Percentiles rank a stretch among this genome's conserved stretches.
Evolutionary conservation across 495 filamentous ascomycete species (phyloP).

Genomic region (Penicillium goetzii): DNA sequence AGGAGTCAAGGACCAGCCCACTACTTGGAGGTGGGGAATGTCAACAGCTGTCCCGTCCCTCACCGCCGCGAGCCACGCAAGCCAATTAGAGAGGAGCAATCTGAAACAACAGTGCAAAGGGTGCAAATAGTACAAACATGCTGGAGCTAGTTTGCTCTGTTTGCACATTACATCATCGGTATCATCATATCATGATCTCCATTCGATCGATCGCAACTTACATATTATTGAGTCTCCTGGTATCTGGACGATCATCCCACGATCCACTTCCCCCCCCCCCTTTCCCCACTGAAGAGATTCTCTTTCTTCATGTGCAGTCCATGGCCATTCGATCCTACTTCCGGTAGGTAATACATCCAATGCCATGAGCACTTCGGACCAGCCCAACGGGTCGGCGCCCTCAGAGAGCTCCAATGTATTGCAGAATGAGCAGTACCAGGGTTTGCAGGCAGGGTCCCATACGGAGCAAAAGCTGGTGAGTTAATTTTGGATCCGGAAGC

Average conservation of each 20-base stretch:
- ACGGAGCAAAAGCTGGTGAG: conserved; percentile 60
- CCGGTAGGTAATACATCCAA: conserved; percentile 17
- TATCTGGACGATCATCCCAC: conserved; percentile 17
- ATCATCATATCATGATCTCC: conserved; percentile 18
- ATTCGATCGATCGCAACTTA: conserved; percentile 16
- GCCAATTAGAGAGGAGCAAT: conserved; percentile 14
- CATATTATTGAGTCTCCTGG: conserved; percentile 9
- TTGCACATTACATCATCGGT: conserved; percentile 37
- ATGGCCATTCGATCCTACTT: not conserved
- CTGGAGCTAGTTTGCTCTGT: conserved; percentile 5
- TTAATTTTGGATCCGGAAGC: not conserved
- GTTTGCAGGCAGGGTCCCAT: conserved; percentile 51
- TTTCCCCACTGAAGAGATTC: conserved; percentile 5
- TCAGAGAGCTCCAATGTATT: conserved; percentile 25
- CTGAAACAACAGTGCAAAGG: conserved; percentile 18
- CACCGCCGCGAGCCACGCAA: conserved; percentile 31
- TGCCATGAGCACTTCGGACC: conserved; percentile 39
- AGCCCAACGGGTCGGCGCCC: conserved; percentile 18
- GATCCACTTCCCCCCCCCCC: not conserved
- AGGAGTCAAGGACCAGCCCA: not conserved
- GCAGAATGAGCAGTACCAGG: conserved; percentile 36
- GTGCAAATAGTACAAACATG: conserved; percentile 24
- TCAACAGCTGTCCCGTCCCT: conserved; percentile 25
- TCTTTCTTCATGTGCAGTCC: conserved; percentile 14
- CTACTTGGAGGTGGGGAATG: conserved; percentile 8